Evolutionary conservation across 495 filamentous ascomycete species (phyloP), one percentile per base, ranked within the genome.

Genomic region (Aspergillus haitiensis): DNA sequence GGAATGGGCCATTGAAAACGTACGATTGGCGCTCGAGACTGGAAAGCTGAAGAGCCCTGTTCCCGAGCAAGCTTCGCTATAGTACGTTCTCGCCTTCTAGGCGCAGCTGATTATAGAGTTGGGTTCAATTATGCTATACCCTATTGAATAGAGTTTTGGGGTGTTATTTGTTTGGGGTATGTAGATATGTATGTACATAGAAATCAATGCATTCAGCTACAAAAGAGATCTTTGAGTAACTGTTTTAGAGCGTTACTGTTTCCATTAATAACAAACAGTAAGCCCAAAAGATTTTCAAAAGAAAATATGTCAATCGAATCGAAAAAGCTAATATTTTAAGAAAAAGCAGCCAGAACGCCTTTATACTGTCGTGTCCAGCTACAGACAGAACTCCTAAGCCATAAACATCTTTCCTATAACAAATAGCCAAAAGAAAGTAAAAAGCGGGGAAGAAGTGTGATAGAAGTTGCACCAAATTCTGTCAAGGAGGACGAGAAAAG

Each of bases 1-100:
- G 63, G 75, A 81, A 58, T 84, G 82, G 75, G 77, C 79, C 13
- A 83, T 91, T 63, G 77, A 71, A 1, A 91, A 90, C 70, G 78
- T 89, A 15, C 72, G 80, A 10, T 63, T 72, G 32, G 84, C 78
- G 32, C 55, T 88, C 5, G 78, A 83, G 59, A 79, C 63, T 32
- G 83, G 84, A 6, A 81, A 76, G 63, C 62, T 87, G 64, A 82
- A 79, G 60, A 84, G 72, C 49, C 75, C 78, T 21, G 84, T 88
- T 16, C 76, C 78, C 15, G 86, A 88, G 65, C 85, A 88, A 68
- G 76, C 69, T 21, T 71, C 81, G 55, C 58, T 86, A 52, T 74
- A 65, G 55, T 15, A 31, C 39, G 7, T 16, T 3, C 45, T 13
- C 15, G 12, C 21, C 21, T 27, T 27, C 21, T 27, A 27, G 21